Percentiles rank a stretch among this genome's conserved stretches.
These are phyloP conservation scores for Geosmithia flava DNA, from an alignment of 2,329 filamentous ascomycete species.

Conservation along the genomic window DNA sequence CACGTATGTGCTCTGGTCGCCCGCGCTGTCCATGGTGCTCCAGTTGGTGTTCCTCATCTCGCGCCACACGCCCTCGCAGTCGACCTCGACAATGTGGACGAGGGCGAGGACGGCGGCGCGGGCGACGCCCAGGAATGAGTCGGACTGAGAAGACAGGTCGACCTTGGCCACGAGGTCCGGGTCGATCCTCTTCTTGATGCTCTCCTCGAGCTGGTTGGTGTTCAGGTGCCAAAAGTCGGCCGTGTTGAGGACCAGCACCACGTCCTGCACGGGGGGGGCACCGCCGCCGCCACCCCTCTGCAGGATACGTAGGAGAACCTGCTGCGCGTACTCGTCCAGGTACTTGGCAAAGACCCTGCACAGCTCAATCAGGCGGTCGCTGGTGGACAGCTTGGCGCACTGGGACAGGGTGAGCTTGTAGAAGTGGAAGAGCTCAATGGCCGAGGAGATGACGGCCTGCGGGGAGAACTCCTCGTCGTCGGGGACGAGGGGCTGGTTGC, in stretches of 20 bases:
- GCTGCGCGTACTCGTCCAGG: constrained; percentile 88
- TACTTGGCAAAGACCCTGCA: constrained; percentile 83
- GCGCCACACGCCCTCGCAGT: constrained; percentile 79
- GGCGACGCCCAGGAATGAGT: constrained; percentile 90
- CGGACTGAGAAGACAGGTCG: constrained; percentile 84
- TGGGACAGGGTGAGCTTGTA: constrained; percentile 89
- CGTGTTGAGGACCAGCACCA: constrained; percentile 82
- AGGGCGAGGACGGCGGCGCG: constrained; percentile 75
- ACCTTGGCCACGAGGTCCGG: constrained; percentile 61
- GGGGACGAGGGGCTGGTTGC: constrained; percentile 65
- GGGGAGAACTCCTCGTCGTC: constrained; percentile 85
- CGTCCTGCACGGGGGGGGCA: constrained; percentile 52
- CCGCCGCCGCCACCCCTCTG: constrained; percentile 41
- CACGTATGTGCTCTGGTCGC: constrained; percentile 89
- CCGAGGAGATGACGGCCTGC: constrained; percentile 81
- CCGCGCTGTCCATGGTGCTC: constrained; percentile 85
- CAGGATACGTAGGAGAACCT: constrained; percentile 67
- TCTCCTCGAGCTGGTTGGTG: constrained; percentile 86
- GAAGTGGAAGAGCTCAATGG: constrained; percentile 94
- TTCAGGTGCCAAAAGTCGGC: constrained; percentile 96
- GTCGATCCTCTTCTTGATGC: constrained; percentile 84
- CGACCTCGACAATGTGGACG: constrained; percentile 71
- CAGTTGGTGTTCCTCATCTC: constrained; percentile 97
- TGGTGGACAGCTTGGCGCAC: constrained; percentile 90
- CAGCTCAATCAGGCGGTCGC: constrained; percentile 74